These are phyloP conservation scores for Ophiosphaerella herpotricha DNA, from an alignment of 2,329 filamentous ascomycete species.

Conservation along the genomic window DNA sequence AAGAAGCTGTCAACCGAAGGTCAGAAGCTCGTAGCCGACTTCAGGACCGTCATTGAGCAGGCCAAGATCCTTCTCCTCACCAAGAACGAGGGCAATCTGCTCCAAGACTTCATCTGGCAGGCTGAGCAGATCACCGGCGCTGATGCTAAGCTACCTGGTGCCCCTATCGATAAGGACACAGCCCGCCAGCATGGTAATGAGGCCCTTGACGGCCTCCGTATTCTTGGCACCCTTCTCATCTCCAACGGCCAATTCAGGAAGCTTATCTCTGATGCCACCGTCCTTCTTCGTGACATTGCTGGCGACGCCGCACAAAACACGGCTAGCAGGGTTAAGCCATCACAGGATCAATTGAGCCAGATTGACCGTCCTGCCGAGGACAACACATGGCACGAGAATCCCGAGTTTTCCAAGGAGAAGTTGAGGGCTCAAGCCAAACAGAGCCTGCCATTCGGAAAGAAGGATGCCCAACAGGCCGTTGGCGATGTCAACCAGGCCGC, in stretches of 20 bases:
- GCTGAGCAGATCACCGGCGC: constrained; percentile 74
- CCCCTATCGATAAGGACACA: constrained; percentile 73
- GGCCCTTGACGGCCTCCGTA: constrained; percentile 82
- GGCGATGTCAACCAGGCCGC: constrained; percentile 61
- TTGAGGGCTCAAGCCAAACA: constrained; percentile 71
- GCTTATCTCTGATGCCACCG: constrained; percentile 76
- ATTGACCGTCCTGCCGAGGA: constrained; percentile 86
- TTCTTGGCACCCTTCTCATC: constrained; percentile 84
- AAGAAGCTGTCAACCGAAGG: constrained; percentile 82
- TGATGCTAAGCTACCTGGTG: constrained; percentile 64
- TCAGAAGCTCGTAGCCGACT: constrained; percentile 74
- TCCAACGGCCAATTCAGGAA: constrained; percentile 97
- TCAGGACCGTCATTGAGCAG: constrained; percentile 78
- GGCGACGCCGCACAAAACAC: constrained; percentile 85
- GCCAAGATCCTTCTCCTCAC: constrained; percentile 83
- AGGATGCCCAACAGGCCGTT: constrained; percentile 64
- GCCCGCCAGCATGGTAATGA: constrained; percentile 83
- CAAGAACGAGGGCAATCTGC: constrained; percentile 92
- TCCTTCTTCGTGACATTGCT: constrained; percentile 86
- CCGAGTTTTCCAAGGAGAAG: constrained; percentile 72
- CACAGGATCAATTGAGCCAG: constrained; percentile 73
- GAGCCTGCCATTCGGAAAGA: constrained; percentile 57
- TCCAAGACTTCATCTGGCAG: constrained; percentile 98
- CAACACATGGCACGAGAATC: constrained; percentile 91
- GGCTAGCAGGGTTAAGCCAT: constrained; percentile 75